Percentiles rank a stretch among this genome's conserved stretches.
phyloP scores from a whole-genome alignment of 225 moss, liverwort and hornwort species.

The Sphagnum contortum region DNA sequence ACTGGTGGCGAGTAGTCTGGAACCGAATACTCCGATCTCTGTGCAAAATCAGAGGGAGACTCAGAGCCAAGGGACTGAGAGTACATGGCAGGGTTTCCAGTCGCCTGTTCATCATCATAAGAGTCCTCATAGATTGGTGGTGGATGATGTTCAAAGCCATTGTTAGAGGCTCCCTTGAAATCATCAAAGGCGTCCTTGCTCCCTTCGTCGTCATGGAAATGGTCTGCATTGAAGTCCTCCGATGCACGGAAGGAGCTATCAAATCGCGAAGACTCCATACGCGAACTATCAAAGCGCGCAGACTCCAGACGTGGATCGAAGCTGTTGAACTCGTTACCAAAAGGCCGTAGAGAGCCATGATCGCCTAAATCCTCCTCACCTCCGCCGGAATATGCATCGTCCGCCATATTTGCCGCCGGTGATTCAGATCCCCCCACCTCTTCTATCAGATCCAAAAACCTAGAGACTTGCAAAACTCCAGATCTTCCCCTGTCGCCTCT shows the following conservation, averaged over 20 bases:
- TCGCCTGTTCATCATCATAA: constrained; percentile 25
- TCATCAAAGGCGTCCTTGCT: constrained; percentile 62
- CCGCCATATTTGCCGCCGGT: constrained; percentile 39
- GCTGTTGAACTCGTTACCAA: constrained; percentile 52
- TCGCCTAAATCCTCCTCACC: constrained; percentile 40
- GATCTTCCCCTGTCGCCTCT: no score
- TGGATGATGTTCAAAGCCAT: constrained; percentile 56
- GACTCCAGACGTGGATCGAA: constrained; percentile 66
- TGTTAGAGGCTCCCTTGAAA: constrained; percentile 50
- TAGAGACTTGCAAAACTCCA: no score
- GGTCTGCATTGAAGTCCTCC: constrained; percentile 50
- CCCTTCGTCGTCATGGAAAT: constrained; percentile 46
- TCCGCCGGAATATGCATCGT: constrained; percentile 62
- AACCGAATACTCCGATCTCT: constrained; percentile 35
- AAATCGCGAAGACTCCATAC: constrained; percentile 9
- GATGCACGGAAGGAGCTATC: constrained; percentile 81
- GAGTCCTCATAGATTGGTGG: constrained; percentile 49
- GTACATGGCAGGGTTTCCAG: constrained; percentile 37
- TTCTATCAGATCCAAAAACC: no score
- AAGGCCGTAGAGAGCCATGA: constrained; percentile 18
- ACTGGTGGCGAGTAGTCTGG: constrained; percentile 22
- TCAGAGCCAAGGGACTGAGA: constrained; percentile 57
- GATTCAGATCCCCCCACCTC: no score
- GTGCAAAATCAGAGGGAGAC: constrained; percentile 54
- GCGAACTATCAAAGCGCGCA: constrained; percentile 19